Conservation (phyloP, 2,329 filamentous ascomycete genomes). For the Epichloe hybrida region DNA sequence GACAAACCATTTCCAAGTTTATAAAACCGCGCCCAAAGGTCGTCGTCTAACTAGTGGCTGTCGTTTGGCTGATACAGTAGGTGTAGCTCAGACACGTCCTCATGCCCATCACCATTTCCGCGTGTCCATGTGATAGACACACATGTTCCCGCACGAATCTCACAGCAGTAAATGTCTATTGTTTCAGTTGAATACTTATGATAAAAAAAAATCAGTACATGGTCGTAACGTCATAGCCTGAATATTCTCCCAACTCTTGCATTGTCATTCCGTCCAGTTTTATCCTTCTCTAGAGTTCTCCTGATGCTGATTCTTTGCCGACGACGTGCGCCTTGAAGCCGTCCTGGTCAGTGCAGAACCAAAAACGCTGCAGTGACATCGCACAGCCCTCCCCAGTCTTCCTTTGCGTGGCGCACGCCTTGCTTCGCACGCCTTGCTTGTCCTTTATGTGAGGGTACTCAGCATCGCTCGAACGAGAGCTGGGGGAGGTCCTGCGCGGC, state of each 20-base stretch:
- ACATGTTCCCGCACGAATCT: background rate
- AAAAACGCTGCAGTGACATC: background rate
- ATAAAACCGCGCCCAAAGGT: too few species aligned
- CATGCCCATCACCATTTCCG: too few species aligned
- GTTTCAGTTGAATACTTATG: background rate
- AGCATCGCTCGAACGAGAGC: slow-evolving; percentile 56
- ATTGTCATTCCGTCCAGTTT: background rate
- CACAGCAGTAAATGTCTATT: background rate
- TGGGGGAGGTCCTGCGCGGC: slow-evolving; percentile 46
- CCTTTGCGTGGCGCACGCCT: too few species aligned
- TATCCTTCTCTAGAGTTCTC: background rate
- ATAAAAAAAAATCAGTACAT: background rate
- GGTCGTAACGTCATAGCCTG: background rate
- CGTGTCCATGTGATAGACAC: too few species aligned
- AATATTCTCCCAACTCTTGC: background rate
- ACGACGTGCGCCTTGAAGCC: background rate
- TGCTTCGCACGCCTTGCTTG: too few species aligned
- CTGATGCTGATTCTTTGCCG: too few species aligned
- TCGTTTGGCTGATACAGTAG: too few species aligned
- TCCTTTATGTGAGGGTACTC: slow-evolving; percentile 48
- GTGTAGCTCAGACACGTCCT: too few species aligned
- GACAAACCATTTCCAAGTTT: too few species aligned
- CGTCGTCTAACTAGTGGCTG: too few species aligned
- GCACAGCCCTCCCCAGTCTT: background rate
- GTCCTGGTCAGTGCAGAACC: background rate